Percentiles rank a stretch among this genome's conserved stretches.
These are phyloP conservation scores for Huntiella abstrusa DNA, from an alignment of 2,329 filamentous ascomycete species.

Conservation along the genomic window DNA sequence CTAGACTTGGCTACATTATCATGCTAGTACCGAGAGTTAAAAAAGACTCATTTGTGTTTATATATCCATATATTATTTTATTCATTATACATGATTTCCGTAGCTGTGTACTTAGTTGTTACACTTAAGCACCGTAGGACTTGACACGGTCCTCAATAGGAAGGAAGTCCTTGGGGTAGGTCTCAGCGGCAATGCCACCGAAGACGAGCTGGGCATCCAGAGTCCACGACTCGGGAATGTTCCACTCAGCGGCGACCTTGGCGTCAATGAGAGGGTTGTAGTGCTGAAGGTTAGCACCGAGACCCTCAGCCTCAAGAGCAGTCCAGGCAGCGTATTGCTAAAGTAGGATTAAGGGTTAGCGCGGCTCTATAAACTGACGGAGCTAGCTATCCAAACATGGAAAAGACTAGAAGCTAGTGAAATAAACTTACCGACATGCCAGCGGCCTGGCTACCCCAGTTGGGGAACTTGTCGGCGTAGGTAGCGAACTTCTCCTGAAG, in stretches of 20 bases:
- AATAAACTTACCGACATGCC: slow-evolving; percentile 42
- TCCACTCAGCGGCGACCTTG: slow-evolving; percentile 50
- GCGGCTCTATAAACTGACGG: not conserved
- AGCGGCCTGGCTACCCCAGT: slow-evolving; percentile 56
- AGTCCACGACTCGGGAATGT: slow-evolving; percentile 52
- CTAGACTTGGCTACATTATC: not conserved
- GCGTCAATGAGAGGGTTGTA: slow-evolving; percentile 76
- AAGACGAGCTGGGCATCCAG: slow-evolving; percentile 75
- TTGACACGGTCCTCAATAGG: slow-evolving; percentile 49
- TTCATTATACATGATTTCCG: too few species aligned
- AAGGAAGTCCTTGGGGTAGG: slow-evolving; percentile 44
- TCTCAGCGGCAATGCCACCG: slow-evolving; percentile 38
- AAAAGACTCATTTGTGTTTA: too few species aligned
- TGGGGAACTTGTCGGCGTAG: slow-evolving; percentile 64
- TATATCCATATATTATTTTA: too few species aligned
- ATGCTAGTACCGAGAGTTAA: too few species aligned
- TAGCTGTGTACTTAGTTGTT: too few species aligned
- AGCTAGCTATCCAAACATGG: not conserved
- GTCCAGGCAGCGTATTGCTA: slow-evolving; percentile 62
- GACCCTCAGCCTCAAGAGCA: slow-evolving; percentile 62
- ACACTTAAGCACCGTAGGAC: slow-evolving; percentile 34
- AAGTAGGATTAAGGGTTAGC: not conserved
- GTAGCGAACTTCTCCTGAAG: slow-evolving; percentile 50
- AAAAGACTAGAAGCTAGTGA: not conserved
- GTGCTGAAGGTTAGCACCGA: slow-evolving; percentile 81